Base-by-base conservation (phyloP, 176 grass and related monocot species). In the Stipa capillata region DNA sequence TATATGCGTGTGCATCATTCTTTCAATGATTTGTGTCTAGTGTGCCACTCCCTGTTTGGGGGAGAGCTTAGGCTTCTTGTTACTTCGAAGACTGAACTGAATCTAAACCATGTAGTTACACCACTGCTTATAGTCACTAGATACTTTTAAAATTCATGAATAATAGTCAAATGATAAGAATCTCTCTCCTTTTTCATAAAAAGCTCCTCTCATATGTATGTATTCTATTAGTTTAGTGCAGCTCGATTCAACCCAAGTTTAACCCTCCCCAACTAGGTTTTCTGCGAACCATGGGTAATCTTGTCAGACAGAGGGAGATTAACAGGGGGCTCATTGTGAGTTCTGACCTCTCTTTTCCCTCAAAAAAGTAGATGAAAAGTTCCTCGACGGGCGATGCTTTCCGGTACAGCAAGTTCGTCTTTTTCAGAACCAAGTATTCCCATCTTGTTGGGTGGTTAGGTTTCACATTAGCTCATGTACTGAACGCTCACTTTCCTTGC, bases 371-470 rank as follows among this genome's bases (percentile, higher is more conserved):
- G 71, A 41, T 62, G 44, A 11, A 27, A 87, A 64, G 35, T 7
- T 63, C n/a, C 27, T 37, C 3, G 10, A 68, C 13, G 7, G n/a
- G 27, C 5, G 20, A 41, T 53, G 61, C 20, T 63, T 82, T 82
- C 44, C 28, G 85, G 72, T 70, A 37, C 1, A 28, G 55, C 33
- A 18, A 36, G 15, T 0, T 16, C 4, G 9, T 69, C 3, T 16
- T 72, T 82, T 72, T 59, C 79, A 52, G 43, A 35, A 43, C 14
- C 27, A 23, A 79, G 49, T 34, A 33, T 67, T 48, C 58, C 81
- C 7, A 49, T 67, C 48, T 50, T 57, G 67, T 67, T 84, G 57
- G 80, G 80, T 51, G 51, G 40, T 73, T 57, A 10, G 39, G 59
- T 42, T 78, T 78, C 65, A 79, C 67, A 47, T 18, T 73, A n/a